Evolutionary conservation across 139 green algal species (phyloP).

Genomic region (Coccomyxa sp.): DNA sequence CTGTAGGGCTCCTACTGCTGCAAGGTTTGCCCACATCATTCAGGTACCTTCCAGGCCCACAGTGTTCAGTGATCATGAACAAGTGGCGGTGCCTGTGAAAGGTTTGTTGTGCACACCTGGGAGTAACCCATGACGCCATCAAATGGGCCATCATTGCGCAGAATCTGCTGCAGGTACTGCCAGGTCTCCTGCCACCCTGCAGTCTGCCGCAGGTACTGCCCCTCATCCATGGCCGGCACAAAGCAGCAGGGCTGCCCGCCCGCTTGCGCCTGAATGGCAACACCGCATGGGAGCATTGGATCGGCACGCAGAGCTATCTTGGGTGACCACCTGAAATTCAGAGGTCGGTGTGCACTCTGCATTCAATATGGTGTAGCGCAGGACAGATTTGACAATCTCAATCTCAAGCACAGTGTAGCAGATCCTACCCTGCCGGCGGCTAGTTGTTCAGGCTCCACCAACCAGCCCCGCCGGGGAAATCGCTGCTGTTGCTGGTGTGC

Average conservation of each 20-base stretch:
- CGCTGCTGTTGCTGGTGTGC: neutral
- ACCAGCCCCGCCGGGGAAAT: neutral
- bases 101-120: constrained; percentile 42
- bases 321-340: no score
- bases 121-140: constrained; percentile 86
- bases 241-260: neutral
- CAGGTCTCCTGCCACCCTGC: constrained; percentile 55
- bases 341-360: neutral
- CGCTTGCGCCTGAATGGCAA: no score
- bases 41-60: no score
- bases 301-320: no score
- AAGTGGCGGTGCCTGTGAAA: neutral
- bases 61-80: neutral
- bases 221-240: constrained; percentile 1
- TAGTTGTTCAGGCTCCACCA: neutral
- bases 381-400: neutral
- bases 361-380: neutral
- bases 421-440: neutral
- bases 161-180: constrained; percentile 26
- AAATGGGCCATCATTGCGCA: constrained; percentile 49
- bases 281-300: no score
- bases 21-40: neutral
- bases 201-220: constrained; percentile 54
- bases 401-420: neutral
- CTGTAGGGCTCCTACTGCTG: neutral